Base-by-base conservation (phyloP, 2,329 filamentous ascomycete genomes). In the Hypoxylon sp. region DNA sequence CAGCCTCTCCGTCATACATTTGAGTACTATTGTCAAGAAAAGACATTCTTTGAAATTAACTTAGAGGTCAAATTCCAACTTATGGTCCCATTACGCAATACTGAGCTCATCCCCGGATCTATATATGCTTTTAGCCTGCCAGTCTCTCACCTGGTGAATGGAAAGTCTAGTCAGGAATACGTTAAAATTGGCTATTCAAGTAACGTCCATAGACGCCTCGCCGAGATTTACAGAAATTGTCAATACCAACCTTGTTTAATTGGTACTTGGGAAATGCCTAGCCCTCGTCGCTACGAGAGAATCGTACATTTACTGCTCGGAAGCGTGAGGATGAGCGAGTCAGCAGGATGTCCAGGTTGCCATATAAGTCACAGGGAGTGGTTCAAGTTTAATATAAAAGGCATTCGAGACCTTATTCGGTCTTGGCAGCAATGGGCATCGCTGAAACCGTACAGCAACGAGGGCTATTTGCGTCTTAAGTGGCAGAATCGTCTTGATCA, bases 151-250 rank as follows among this genome's bases (percentile, higher is more conserved):
- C 11, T 3, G 13, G 51, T 54, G 3, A 42, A 54, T 14, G 33
- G 33, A 26, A 39, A 37, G 3, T 11, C 35, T 13, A 26, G 51
- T 42, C 22, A 19, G 4, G 35, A 39, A 35, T 39, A 54, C 14
- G 51, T 54, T 26, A 54, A 54, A 22, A 54, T 42, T 42, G 33
- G 51, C 17, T 42, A 24, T 22, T 54, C 39, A 6, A 54, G 42
- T 14, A 54, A 42, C 22, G 17, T 37, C 33, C 19, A 39, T n/a
- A 39, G 51, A 13, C 51, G 33, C 19, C 33, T 54, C 17, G 19
- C 33, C n/a, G 51, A 54, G 9, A 54, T 54, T 26, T 29, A 19
- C 39, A 22, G 39, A n/a, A 11, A 22, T 10, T 44, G 39, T 11
- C 39, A 44, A 44, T 44, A 44, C 39, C 8, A 44, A 19, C 39